These are phyloP conservation scores for Globisporangium yorkense DNA, from an alignment of 352 stramenopile species.

Conservation along the genomic window DNA sequence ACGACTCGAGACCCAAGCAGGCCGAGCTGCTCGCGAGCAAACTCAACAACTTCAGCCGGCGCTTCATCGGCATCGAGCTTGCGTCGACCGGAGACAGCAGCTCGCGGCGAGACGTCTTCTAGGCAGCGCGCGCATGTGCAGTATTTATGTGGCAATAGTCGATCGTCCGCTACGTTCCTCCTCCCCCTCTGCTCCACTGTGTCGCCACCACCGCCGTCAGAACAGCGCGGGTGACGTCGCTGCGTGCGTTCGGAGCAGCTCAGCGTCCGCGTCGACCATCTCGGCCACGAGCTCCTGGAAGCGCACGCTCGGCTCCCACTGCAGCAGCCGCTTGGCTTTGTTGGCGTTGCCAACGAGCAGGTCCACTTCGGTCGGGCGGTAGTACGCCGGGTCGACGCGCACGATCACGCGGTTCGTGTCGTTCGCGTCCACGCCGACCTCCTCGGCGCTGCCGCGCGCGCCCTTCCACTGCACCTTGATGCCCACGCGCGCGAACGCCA, in stretches of 20 bases:
- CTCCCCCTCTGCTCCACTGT: neutral
- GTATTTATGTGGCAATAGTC: conserved; percentile 8
- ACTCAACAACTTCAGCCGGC: conserved; percentile 41
- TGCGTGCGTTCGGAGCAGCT: conserved; percentile 16
- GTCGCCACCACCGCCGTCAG: neutral
- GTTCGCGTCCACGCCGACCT: conserved; percentile 89
- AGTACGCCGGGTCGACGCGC: conserved; percentile 95
- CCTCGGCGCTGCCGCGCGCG: conserved; percentile 81
- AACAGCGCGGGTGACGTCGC: conserved; percentile 3
- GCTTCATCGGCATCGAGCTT: conserved; percentile 55
- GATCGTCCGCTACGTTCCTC: neutral
- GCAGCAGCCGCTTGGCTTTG: conserved; percentile 90
- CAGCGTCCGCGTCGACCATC: conserved; percentile 92
- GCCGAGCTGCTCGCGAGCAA: conserved; percentile 45
- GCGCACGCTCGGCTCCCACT: conserved; percentile 89
- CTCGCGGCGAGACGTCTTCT: conserved; percentile 60
- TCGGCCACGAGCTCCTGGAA: conserved; percentile 94
- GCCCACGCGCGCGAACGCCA: conserved; percentile 89
- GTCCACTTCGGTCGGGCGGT: conserved; percentile 98
- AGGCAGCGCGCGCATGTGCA: conserved; percentile 2
- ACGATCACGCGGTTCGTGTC: conserved; percentile 91
- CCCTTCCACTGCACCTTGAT: conserved; percentile 93
- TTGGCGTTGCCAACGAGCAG: conserved; percentile 93
- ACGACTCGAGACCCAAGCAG: conserved; percentile 22
- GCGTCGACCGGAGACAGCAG: conserved; percentile 19